A percentile compares a stretch with the other conserved stretches of the same genome.
phyloP scores from a whole-genome alignment of 495 filamentous ascomycete genomes.

The Hypoxylon fragiforme region DNA sequence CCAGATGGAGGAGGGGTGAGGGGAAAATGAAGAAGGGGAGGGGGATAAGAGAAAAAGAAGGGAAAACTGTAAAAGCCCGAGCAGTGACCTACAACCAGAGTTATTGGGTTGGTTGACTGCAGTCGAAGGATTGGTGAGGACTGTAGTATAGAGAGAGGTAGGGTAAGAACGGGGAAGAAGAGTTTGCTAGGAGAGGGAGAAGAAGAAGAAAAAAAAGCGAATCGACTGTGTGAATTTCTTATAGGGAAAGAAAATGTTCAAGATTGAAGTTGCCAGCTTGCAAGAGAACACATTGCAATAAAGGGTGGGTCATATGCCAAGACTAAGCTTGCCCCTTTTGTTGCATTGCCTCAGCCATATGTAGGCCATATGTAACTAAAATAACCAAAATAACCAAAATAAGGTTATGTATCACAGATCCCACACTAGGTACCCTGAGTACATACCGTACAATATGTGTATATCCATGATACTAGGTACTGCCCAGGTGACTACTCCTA shows the following conservation, averaged over 20 bases:
- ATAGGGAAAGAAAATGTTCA: conserved; percentile 17
- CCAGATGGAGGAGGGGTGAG: conserved; percentile 9
- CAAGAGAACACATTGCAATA: conserved; percentile 38
- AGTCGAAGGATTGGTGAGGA: no score
- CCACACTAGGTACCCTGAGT: no score
- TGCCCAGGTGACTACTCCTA: no score
- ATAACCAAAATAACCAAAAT: no score
- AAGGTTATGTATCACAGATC: no score
- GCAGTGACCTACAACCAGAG: conserved; percentile 19
- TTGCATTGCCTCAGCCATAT: conserved; percentile 7
- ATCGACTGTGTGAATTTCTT: conserved; percentile 12
- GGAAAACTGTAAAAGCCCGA: conserved; percentile 10
- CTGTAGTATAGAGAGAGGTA: no score
- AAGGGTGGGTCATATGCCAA: conserved; percentile 32
- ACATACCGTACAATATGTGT: no score
- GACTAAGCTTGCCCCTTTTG: background rate
- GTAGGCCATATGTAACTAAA: no score
- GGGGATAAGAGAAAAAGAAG: background rate
- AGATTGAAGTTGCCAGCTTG: conserved; percentile 34
- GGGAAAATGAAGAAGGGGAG: conserved; percentile 8
- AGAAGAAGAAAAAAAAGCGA: conserved; percentile 14
- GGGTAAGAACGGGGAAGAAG: background rate
- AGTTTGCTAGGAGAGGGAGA: conserved; percentile 12
- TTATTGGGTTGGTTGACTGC: conserved; percentile 10
- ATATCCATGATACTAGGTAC: no score